Evolutionary conservation across 208 protist species (phyloP).

Genomic region (Vickermania ingenoplastis): DNA sequence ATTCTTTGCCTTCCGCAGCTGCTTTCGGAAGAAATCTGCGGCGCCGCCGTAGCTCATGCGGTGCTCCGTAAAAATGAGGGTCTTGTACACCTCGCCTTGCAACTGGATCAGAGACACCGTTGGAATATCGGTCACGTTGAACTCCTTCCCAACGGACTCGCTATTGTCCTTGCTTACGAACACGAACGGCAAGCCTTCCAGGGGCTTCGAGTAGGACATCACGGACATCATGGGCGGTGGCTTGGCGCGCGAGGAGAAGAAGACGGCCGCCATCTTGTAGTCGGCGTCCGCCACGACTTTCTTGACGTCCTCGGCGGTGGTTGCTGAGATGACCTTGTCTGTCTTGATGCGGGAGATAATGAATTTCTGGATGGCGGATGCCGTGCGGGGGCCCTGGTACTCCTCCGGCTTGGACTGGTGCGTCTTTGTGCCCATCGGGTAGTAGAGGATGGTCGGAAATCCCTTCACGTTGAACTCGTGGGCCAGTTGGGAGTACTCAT

Average conservation of each 20-base stretch:
- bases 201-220: constrained; percentile 48
- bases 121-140: constrained; percentile 42
- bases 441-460: constrained; percentile 93
- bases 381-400: constrained; percentile 59
- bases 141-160: constrained; percentile 13
- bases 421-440: constrained; percentile 52
- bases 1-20: no score
- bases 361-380: constrained; percentile 44
- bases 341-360: constrained; percentile 41
- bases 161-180: constrained; percentile 35
- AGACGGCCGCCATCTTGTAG: constrained; percentile 34
- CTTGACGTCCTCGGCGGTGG: constrained; percentile 20
- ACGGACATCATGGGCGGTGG: constrained; percentile 78
- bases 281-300: constrained; percentile 14
- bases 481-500: constrained; percentile 46
- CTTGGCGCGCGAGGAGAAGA: constrained; percentile 72
- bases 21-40: neutral
- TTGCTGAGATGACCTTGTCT: constrained; percentile 1
- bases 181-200: constrained; percentile 62
- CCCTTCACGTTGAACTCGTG: constrained; percentile 73
- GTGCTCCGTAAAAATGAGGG: neutral
- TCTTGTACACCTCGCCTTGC: neutral
- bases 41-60: neutral
- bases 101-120: constrained; percentile 34
- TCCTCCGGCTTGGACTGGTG: constrained; percentile 34